Conservation (phyloP, 768 basidiomycete genomes). For the Rickenella mellea region DNA sequence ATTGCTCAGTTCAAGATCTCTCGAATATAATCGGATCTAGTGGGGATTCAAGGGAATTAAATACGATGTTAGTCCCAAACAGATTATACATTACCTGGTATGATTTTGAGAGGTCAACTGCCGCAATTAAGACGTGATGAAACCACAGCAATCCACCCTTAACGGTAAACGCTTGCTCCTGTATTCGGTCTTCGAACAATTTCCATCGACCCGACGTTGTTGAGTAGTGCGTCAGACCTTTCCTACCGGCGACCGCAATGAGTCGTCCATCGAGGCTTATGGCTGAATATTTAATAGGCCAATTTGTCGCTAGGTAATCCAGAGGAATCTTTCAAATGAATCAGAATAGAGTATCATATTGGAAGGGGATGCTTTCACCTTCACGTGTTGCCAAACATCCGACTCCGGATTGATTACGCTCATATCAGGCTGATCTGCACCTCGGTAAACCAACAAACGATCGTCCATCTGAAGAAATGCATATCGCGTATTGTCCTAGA, state of each 20-base stretch:
- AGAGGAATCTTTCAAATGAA: slow-evolving; percentile 61
- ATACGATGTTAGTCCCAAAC: background rate
- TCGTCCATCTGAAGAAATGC: slow-evolving; percentile 96
- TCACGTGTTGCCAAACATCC: slow-evolving; percentile 97
- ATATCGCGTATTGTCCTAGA: slow-evolving; percentile 88
- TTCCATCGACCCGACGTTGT: slow-evolving; percentile 95
- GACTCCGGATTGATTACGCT: slow-evolving; percentile 97
- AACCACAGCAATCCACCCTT: slow-evolving; percentile 94
- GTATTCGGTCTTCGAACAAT: slow-evolving; percentile 65
- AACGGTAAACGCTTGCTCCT: slow-evolving; percentile 83
- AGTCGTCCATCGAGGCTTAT: slow-evolving; percentile 86
- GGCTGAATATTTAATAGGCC: slow-evolving; percentile 90
- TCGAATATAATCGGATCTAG: slow-evolving; percentile 88
- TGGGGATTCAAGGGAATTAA: slow-evolving; percentile 4
- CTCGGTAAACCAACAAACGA: slow-evolving; percentile 84
- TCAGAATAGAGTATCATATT: background rate
- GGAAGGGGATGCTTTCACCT: slow-evolving; percentile 33
- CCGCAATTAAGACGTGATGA: slow-evolving; percentile 87
- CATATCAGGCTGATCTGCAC: slow-evolving; percentile 96
- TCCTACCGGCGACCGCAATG: slow-evolving; percentile 84
- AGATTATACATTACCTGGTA: slow-evolving; percentile 47
- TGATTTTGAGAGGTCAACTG: slow-evolving; percentile 72
- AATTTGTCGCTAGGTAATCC: slow-evolving; percentile 80
- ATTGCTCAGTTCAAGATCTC: slow-evolving; percentile 79
- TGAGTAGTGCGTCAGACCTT: slow-evolving; percentile 90